phyloP scores from a whole-genome alignment of 1,284 basidiomycete species.

The Rugosomyces carneus region DNA sequence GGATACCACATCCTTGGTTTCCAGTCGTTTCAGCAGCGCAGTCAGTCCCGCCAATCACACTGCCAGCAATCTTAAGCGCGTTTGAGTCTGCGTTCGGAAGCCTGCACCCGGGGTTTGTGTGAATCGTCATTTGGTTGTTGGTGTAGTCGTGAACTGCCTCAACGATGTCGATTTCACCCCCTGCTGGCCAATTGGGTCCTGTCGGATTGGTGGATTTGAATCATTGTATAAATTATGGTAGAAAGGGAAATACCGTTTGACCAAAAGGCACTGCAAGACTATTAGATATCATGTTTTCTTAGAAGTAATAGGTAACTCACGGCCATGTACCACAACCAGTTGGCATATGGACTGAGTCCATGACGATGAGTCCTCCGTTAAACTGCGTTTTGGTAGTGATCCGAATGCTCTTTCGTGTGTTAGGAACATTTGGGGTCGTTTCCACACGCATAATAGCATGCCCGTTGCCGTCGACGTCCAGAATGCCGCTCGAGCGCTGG shows the following conservation, averaged over 20 bases:
- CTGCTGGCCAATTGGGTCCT: slow-evolving; percentile 68
- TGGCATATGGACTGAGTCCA: slow-evolving; percentile 89
- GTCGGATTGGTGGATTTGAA: neutral
- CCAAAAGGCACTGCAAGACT: slow-evolving; percentile 39
- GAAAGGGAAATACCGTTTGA: slow-evolving; percentile 26
- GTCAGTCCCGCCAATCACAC: slow-evolving; percentile 59
- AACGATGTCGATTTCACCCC: slow-evolving; percentile 83
- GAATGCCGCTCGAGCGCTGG: slow-evolving; percentile 45
- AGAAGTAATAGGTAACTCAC: slow-evolving; percentile 29
- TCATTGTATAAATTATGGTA: neutral
- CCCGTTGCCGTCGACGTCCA: slow-evolving; percentile 58
- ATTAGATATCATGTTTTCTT: slow-evolving; percentile 1
- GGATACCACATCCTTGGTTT: slow-evolving; percentile 70
- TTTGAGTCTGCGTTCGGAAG: slow-evolving; percentile 46
- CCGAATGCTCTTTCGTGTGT: slow-evolving; percentile 68
- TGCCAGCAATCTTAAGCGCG: slow-evolving; percentile 50
- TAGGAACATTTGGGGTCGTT: slow-evolving; percentile 64
- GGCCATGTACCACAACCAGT: slow-evolving; percentile 87
- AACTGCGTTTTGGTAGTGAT: slow-evolving; percentile 63
- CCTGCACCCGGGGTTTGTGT: slow-evolving; percentile 68
- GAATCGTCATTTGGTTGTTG: slow-evolving; percentile 76
- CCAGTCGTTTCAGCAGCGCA: slow-evolving; percentile 61
- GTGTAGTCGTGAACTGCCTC: slow-evolving; percentile 79
- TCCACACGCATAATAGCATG: slow-evolving; percentile 82
- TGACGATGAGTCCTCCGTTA: slow-evolving; percentile 66